Evolutionary conservation across 331 rosid species (phyloP), one percentile per base, ranked within the genome.

Genomic region (Malus hybrid): DNA sequence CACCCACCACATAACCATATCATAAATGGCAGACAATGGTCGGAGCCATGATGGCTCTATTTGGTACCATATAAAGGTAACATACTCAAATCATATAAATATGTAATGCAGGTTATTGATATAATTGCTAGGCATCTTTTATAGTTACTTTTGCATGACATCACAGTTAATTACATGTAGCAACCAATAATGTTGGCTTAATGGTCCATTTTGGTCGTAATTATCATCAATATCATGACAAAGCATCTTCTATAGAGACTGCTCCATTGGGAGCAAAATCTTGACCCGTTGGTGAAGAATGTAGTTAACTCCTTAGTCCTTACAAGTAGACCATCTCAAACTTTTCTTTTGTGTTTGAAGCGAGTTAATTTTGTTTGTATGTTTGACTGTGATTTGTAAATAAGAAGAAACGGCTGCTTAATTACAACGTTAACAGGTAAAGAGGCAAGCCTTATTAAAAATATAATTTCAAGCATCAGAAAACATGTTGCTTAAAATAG

Each of bases 11-110:
- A 32, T 3, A 16, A 71, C 3, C 52, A 20, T 33, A 50, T 70
- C 44, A 36, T 36, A 36, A 50, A 70, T 70, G 74, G 74, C 60
- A 36, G 68, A 72, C 32, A 63, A 34, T 36, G 19, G 68, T 39
- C 75, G 54, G 27, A 59, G 56, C 67, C 67, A 72, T 36, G 39
- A 59, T 72, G 61, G 22, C 76, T 11, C 67, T 59, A 57, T 59
- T 72, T 34, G 76, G 76, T 59, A 34, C 33, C 44, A 36, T 9
- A 36, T 36, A 36, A 36, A 8, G 44, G 44, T 9, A 36, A 36
- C 44, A 36, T 36, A 36, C 44, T 36, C 44, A 36, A 36, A 36
- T 36, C 11, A 36, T 36, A 36, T 36, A 36, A 36, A 36, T 36
- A 36, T 36, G 44, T 36, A 12, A 15, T 57, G 56, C 36, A 72